A percentile compares a stretch with the other conserved stretches of the same genome.
phyloP scores from a whole-genome alignment of 129 eudicot genomes.

The Arctium lappa region DNA sequence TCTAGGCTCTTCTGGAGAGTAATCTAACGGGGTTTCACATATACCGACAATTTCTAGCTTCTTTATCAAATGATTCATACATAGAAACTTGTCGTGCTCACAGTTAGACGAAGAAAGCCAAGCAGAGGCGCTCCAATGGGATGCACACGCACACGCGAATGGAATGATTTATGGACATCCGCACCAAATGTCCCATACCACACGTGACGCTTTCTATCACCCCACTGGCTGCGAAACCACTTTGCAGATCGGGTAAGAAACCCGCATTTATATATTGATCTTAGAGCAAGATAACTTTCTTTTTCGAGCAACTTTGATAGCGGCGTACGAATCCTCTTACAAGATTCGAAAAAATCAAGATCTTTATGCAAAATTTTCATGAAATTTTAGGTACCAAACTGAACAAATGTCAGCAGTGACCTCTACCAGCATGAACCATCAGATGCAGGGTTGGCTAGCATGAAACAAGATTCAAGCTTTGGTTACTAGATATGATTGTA shows the following conservation, averaged over 20 bases:
- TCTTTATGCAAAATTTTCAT: background rate
- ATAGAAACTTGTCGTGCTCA: background rate
- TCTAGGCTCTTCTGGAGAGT: background rate
- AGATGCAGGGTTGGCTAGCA: constrained; percentile 44
- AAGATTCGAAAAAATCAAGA: background rate
- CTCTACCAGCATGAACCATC: constrained; percentile 37
- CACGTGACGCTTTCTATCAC: constrained; percentile 31
- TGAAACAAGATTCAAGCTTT: constrained; percentile 24
- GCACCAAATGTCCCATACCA: constrained; percentile 32
- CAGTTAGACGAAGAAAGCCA: constrained; percentile 45
- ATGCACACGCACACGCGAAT: constrained; percentile 31
- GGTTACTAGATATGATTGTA: constrained; percentile 5
- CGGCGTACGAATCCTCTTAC: background rate
- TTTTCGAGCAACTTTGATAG: background rate
- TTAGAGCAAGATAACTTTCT: background rate
- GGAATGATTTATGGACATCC: constrained; percentile 35
- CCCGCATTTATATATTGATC: background rate
- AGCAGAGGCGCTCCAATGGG: constrained; percentile 42
- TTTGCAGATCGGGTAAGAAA: constrained; percentile 44
- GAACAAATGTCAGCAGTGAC: constrained; percentile 38
- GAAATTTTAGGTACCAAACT: constrained; percentile 31
- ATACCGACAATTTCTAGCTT: background rate
- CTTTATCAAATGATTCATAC: background rate
- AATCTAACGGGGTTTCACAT: background rate
- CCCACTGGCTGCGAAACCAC: constrained; percentile 47